These are phyloP conservation scores for Saturnispora galanensis DNA, from an alignment of 805 yeast species.

Conservation along the genomic window DNA sequence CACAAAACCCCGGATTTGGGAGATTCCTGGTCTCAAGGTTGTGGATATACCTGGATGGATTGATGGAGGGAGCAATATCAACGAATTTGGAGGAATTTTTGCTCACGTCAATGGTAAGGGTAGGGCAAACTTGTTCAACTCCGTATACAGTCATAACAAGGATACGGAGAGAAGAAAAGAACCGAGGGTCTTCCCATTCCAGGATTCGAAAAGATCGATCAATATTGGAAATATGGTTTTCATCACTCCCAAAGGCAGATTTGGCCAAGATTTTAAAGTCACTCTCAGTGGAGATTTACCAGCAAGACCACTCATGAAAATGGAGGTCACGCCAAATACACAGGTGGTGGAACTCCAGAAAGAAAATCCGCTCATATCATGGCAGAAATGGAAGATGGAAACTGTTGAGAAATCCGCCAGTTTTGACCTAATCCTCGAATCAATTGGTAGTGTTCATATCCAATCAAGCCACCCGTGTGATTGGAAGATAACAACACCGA, in stretches of 20 bases:
- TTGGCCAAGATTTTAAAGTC: constrained; percentile 1
- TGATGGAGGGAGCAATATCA: constrained; percentile 16
- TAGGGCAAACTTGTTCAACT: neutral
- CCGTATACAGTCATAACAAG: neutral
- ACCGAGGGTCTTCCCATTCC: neutral
- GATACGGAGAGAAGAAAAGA: neutral
- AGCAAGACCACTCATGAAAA: neutral
- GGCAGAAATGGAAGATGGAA: constrained; percentile 4
- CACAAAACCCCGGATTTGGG: constrained; percentile 10
- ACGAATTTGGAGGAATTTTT: constrained; percentile 8
- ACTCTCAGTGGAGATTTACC: constrained; percentile 4
- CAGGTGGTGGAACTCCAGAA: neutral
- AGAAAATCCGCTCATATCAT: constrained; percentile 1
- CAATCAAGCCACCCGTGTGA: constrained; percentile 4
- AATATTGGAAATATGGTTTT: constrained; percentile 4
- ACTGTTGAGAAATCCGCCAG: neutral
- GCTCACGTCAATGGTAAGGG: constrained; percentile 2
- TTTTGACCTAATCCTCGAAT: constrained; percentile 4
- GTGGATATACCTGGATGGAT: constrained; percentile 25
- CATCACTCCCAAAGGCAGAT: constrained; percentile 5
- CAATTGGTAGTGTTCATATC: constrained; percentile 3
- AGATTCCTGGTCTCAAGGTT: constrained; percentile 13
- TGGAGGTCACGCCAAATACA: neutral
- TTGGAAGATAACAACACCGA: constrained; percentile 7
- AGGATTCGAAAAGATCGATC: neutral